phyloP scores from a whole-genome alignment of 106 monocot species.

The Hemerocallis citrina region DNA sequence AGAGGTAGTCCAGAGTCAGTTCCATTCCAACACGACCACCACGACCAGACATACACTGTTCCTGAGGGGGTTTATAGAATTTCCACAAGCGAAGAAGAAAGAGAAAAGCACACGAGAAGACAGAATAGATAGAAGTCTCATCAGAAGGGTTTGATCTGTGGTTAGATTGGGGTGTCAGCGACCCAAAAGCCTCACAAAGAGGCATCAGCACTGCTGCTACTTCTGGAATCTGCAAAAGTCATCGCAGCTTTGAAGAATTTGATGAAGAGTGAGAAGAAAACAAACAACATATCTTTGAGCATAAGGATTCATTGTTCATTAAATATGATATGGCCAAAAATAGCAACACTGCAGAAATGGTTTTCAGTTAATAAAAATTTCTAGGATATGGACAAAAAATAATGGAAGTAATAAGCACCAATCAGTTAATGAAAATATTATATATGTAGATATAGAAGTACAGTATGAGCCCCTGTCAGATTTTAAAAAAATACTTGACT shows the following conservation, averaged over 20 bases:
- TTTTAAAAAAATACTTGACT: too few relatives aligned
- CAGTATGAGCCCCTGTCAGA: too few relatives aligned
- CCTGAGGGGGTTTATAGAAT: conserved; percentile 81
- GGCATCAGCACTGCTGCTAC: conserved; percentile 87
- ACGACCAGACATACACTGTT: conserved; percentile 50
- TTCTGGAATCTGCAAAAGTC: conserved; percentile 61
- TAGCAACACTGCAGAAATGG: too few relatives aligned
- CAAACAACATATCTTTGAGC: not conserved
- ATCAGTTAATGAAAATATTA: too few relatives aligned
- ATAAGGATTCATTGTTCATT: not conserved
- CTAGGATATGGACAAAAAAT: too few relatives aligned
- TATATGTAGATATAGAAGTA: too few relatives aligned
- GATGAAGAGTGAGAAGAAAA: not conserved
- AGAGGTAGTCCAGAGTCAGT: conserved; percentile 73
- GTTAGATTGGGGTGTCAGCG: conserved; percentile 42
- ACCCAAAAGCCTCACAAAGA: conserved; percentile 90
- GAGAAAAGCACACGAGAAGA: conserved; percentile 94
- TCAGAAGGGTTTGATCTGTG: conserved; percentile 36
- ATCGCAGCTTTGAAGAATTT: not conserved
- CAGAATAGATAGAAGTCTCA: conserved; percentile 60
- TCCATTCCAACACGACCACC: conserved; percentile 53
- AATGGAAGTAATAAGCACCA: too few relatives aligned
- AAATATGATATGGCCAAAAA: not conserved
- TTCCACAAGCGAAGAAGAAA: conserved; percentile 94
- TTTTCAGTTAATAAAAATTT: too few relatives aligned